phyloP scores from a whole-genome alignment of 2,329 filamentous ascomycete species.

The Fonsecaea multimorphosa region DNA sequence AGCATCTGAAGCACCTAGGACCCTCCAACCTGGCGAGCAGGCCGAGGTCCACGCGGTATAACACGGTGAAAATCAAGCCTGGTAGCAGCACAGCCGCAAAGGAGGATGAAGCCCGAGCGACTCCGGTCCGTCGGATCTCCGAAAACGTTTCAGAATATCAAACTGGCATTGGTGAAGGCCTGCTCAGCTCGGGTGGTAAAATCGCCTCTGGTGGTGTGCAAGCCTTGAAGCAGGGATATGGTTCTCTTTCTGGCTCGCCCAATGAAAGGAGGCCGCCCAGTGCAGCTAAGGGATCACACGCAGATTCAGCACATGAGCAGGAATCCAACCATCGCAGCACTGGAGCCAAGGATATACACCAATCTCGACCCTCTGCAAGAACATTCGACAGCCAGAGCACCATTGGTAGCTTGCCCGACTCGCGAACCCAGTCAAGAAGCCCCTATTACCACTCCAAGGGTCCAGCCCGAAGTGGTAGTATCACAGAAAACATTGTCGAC shows the following conservation, averaged over 20 bases:
- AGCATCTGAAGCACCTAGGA: conserved; percentile 68
- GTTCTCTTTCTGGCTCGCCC: conserved; percentile 45
- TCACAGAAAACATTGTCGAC: conserved; percentile 79
- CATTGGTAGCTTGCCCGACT: conserved; percentile 38
- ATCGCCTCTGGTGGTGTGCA: conserved; percentile 71
- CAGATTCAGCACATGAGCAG: conserved; percentile 14
- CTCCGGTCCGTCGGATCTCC: conserved; percentile 40
- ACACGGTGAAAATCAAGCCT: conserved; percentile 70
- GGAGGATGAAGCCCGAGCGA: conserved; percentile 50
- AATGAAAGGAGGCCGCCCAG: conserved; percentile 34
- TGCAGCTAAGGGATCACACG: conserved; percentile 40
- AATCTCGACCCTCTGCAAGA: conserved; percentile 23
- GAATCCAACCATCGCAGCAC: not conserved
- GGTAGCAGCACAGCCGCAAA: conserved; percentile 47
- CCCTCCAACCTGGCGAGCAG: conserved; percentile 67
- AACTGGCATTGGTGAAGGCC: conserved; percentile 60
- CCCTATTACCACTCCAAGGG: conserved; percentile 51
- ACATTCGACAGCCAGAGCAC: conserved; percentile 36
- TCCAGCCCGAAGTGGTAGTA: conserved; percentile 72
- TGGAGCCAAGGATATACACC: conserved; percentile 4
- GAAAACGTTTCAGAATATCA: conserved; percentile 50
- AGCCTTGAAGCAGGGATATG: conserved; percentile 63
- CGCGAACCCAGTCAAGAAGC: conserved; percentile 41
- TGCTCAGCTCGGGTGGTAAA: conserved; percentile 60
- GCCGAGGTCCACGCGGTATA: conserved; percentile 66